These are phyloP conservation scores for Aureobasidium sp. DNA, from an alignment of 2,329 filamentous ascomycete genomes.

Conservation along the genomic window DNA sequence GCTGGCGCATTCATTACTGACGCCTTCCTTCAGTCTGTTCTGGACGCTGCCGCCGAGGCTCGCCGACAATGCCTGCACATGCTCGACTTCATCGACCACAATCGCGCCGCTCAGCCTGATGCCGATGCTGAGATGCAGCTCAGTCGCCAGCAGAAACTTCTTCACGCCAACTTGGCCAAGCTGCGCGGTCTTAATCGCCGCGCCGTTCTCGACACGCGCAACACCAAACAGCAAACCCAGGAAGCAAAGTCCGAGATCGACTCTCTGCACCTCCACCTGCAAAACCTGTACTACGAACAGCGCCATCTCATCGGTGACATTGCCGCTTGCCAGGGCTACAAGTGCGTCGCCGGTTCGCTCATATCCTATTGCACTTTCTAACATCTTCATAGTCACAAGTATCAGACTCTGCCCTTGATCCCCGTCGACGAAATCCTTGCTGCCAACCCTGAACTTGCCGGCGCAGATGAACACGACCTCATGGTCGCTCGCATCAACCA, in stretches of 20 bases:
- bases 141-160: constrained; percentile 69
- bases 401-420: constrained; percentile 79
- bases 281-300: constrained; percentile 96
- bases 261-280: constrained; percentile 79
- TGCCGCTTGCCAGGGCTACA: constrained; percentile 78
- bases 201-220: constrained; percentile 71
- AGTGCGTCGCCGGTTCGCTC: constrained; percentile 51
- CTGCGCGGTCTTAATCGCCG: constrained; percentile 77
- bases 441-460: constrained; percentile 66
- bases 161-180: constrained; percentile 71
- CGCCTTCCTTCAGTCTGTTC: constrained; percentile 57
- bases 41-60: constrained; percentile 66
- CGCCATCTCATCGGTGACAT: constrained; percentile 87
- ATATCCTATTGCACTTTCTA: not conserved
- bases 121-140: constrained; percentile 50
- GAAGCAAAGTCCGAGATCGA: constrained; percentile 89
- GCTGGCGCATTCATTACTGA: constrained; percentile 47
- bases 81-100: constrained; percentile 48
- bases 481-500: constrained; percentile 90
- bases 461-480: constrained; percentile 67
- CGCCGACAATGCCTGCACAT: constrained; percentile 62
- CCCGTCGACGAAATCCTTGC: constrained; percentile 73
- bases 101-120: constrained; percentile 35
- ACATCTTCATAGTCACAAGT: constrained; percentile 61
- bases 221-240: constrained; percentile 79